These are phyloP conservation scores for Leishmania tarentolae DNA, from an alignment of 208 protist species.

Conservation along the genomic window DNA sequence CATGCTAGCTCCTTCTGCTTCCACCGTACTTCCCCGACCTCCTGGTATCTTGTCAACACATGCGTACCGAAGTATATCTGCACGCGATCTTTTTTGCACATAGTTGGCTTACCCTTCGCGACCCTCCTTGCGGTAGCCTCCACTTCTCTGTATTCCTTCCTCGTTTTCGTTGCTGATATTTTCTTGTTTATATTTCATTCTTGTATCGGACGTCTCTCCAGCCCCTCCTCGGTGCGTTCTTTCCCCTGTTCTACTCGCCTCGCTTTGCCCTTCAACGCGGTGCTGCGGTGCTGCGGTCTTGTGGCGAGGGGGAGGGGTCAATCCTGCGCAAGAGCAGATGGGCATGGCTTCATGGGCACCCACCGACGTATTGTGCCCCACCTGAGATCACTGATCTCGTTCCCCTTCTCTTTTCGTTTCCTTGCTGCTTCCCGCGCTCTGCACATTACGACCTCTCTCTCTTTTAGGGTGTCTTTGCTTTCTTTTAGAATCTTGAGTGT, in stretches of 20 bases:
- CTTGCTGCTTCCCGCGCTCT: not conserved
- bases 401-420: not conserved
- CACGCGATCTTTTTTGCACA: not conserved
- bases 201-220: too few relatives aligned
- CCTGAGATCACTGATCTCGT: conserved; percentile 14
- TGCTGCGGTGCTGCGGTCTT: not conserved
- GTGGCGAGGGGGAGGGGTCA: not conserved
- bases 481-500: not conserved
- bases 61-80: not conserved
- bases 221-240: not conserved
- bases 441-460: not conserved
- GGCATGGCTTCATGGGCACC: not conserved
- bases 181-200: not conserved
- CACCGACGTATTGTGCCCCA: not conserved
- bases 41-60: not conserved
- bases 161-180: not conserved
- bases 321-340: not conserved
- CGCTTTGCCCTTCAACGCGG: not conserved
- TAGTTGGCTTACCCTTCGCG: not conserved
- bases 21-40: not conserved
- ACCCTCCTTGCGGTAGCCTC: not conserved
- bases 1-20: not conserved
- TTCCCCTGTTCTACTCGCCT: not conserved
- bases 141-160: not conserved
- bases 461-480: not conserved